Base-by-base conservation (phyloP, 768 basidiomycete species). In the Lentinus tigrinus region DNA sequence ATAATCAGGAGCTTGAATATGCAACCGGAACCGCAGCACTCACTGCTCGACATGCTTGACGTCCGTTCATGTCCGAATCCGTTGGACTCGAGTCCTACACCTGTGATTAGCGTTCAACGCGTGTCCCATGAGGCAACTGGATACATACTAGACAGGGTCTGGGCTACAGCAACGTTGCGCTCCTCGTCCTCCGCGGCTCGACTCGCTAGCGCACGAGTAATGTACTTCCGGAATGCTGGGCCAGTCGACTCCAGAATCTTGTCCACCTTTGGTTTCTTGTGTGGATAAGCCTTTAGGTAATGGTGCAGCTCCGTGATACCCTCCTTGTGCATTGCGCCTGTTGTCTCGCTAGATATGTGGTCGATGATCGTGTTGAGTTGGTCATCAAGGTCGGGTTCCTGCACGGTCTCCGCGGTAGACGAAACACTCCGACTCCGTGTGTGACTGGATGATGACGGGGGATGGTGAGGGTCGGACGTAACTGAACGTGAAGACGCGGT, bases 251-350 rank as follows among this genome's bases (percentile, higher is more conserved):
- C 91, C 21, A 95, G 80, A 77, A 94, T 81, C 69, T 93, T 92
- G 67, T 95, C 93, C 21, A 95, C 92, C 40, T 85, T 84, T 2
- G 85, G 75, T 66, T 83, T 82, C 69, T 93, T 94, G 65, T 93
- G 85, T 0, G 94, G 95, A 68, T 97, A 85, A 27, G 86, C 88
- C 74, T 95, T 95, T 67, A 98, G 74, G 78, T 95, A 98, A 36
- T 93, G 88, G 70, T 98, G 93, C 23, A 99, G 77, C 66, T 95
- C 93, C 3, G 93, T 95, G 55, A 98, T 95, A 3, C 93, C 93
- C 71, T 96, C 93, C 72, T 94, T 94, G 71, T 94, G 91, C 75
- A 93, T 77, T 16, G 91, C 90, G 16, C 90, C 91, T 4, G 92
- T 91, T 23, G 91, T 91, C 74, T 93, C 89, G 69, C 88, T 91